These are phyloP conservation scores for Pleurotus pulmonarius DNA, from an alignment of 768 basidiomycete genomes.

Conservation along the genomic window DNA sequence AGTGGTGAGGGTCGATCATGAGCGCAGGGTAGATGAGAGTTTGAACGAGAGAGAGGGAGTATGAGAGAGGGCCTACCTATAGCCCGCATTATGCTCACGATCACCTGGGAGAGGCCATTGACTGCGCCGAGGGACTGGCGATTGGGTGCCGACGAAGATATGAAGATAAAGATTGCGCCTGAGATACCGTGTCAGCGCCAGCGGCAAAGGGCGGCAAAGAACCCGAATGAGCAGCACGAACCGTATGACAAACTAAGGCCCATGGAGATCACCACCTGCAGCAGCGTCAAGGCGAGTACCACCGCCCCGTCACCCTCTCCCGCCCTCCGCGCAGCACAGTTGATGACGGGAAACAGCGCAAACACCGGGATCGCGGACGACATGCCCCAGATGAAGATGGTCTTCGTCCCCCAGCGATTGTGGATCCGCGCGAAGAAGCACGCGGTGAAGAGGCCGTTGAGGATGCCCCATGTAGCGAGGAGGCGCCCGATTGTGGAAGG, in stretches of 20 bases:
- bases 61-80: not conserved
- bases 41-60: too few relatives aligned
- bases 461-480: constrained; percentile 46
- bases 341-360: constrained; percentile 48
- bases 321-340: constrained; percentile 30
- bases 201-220: not conserved
- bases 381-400: constrained; percentile 41
- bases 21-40: too few relatives aligned
- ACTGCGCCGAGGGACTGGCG: not conserved
- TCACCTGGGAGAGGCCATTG: constrained; percentile 2
- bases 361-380: constrained; percentile 39
- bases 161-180: constrained; percentile 1
- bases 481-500: constrained; percentile 52
- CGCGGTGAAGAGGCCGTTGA: constrained; percentile 51
- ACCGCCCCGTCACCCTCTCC: constrained; percentile 19
- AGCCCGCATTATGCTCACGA: not conserved
- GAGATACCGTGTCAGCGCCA: not conserved
- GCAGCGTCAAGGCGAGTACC: constrained; percentile 22
- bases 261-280: constrained; percentile 25
- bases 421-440: constrained; percentile 51
- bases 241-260: constrained; percentile 29
- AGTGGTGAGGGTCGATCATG: not conserved
- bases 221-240: constrained; percentile 3
- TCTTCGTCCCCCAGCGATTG: constrained; percentile 50
- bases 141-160: not conserved